phyloP scores from a whole-genome alignment of 208 protist species.

The Wallacemonas sp. region DNA sequence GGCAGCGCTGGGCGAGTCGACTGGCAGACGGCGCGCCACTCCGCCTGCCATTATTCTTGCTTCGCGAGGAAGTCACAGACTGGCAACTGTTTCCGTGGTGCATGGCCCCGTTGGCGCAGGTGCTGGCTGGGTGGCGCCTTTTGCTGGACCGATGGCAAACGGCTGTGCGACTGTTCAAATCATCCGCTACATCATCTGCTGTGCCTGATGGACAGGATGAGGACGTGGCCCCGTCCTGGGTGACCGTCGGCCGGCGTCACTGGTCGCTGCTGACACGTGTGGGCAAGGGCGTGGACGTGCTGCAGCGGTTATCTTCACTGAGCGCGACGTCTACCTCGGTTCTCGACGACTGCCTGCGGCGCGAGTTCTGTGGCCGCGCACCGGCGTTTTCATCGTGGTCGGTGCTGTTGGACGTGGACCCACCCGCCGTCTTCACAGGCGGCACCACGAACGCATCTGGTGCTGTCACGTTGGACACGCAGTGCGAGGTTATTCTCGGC shows the following conservation, averaged over 20 bases:
- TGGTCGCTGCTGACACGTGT: constrained; percentile 7
- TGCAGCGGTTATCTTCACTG: neutral
- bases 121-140: neutral
- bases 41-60: neutral
- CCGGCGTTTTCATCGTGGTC: constrained; percentile 1
- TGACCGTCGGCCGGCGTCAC: neutral
- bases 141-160: neutral
- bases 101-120: neutral
- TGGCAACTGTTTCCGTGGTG: constrained; percentile 12
- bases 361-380: neutral
- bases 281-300: neutral
- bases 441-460: neutral
- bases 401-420: neutral
- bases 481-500: neutral
- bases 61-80: constrained; percentile 6
- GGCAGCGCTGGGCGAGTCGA: neutral
- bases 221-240: neutral
- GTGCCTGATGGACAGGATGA: neutral
- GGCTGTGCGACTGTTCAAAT: neutral
- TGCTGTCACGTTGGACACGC: neutral
- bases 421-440: neutral
- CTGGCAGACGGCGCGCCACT: constrained; percentile 4
- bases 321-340: neutral
- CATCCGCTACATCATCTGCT: no score
- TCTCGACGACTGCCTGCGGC: neutral